Base-by-base conservation (phyloP, 2,329 filamentous ascomycete species). In the Monilinia laxa region DNA sequence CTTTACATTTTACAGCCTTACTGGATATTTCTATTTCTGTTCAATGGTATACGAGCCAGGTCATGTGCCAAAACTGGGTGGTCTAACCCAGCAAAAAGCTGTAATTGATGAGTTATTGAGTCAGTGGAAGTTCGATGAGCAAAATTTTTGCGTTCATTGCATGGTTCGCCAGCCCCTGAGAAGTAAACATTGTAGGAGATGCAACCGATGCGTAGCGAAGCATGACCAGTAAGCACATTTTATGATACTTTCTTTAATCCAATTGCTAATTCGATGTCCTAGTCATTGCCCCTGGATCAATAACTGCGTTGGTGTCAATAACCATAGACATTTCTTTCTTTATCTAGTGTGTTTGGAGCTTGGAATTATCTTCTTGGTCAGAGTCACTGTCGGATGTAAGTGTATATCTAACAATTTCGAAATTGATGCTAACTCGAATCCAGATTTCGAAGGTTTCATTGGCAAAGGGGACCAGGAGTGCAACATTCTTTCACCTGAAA, bases 251-350 rank as follows among this genome's bases (percentile, higher is more conserved):
- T 42, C 0, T 38, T 31, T n/a, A 55, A 35, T 2, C 3, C 7
- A 18, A 14, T 51, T 12, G 20, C 28, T 66, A 42, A 66, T 18
- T 12, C 20, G 11, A 65, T 7, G 18, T 14, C 23, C 40, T 66
- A 96, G 92, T 75, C 95, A 99, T 76, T 99, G 95, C 75, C 95
- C 95, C 0, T 99, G 95, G 95, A 91, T 98, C 31, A 91, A 96
- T 79, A 98, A 97, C 78, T 99, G 95, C 74, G 87, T 99, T 53
- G 95, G 92, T 54, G 86, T 95, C 70, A 98, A 98, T 80, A 99
- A 98, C 77, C 91, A 98, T 75, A 89, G 95, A 18, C 93, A 97
- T 73, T 99, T 99, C 78, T 90, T 97, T 75, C 81, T 97, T 60
- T 99, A 98, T 77, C 85, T 99, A 23, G 80, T 96, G 53, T 88